Evolutionary conservation across 2,329 filamentous ascomycete species (phyloP).

Genomic region (Sphaerulina musiva): DNA sequence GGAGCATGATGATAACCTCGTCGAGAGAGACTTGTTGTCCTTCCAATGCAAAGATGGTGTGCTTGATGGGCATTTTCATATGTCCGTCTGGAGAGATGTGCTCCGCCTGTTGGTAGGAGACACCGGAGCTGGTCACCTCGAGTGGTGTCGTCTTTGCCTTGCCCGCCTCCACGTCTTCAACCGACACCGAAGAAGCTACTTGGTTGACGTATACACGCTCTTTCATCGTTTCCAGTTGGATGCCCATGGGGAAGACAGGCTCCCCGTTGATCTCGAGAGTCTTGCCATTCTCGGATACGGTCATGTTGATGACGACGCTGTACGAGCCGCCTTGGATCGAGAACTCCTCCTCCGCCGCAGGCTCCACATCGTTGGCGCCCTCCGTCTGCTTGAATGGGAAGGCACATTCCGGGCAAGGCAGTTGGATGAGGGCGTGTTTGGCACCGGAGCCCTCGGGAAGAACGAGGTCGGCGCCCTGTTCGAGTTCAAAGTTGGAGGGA

Average conservation of each 20-base stretch:
- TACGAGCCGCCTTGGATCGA: constrained; percentile 31
- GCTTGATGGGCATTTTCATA: constrained; percentile 48
- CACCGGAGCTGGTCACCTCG: constrained; percentile 27
- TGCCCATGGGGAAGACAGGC: constrained; percentile 48
- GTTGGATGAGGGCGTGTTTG: constrained; percentile 40
- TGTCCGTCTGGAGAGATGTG: constrained; percentile 48
- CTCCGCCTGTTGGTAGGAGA: constrained; percentile 37
- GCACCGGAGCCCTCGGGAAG: constrained; percentile 31
- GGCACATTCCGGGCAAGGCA: constrained; percentile 52
- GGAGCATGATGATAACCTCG: constrained; percentile 54
- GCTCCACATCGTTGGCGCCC: constrained; percentile 15
- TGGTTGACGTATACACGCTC: constrained; percentile 24
- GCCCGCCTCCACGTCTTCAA: constrained; percentile 23
- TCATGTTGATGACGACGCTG: constrained; percentile 46
- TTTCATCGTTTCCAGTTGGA: constrained; percentile 9
- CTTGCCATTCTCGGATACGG: constrained; percentile 42
- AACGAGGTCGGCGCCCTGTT: constrained; percentile 2
- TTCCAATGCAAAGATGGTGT: constrained; percentile 57
- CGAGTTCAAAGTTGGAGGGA: constrained; percentile 37
- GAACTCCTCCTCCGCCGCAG: constrained; percentile 25
- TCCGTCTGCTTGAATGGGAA: constrained; percentile 33
- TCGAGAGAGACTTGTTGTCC: constrained; percentile 46
- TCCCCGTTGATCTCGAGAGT: constrained; percentile 54
- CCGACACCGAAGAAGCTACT: constrained; percentile 21
- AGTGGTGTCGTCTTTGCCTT: constrained; percentile 34